Conservation (phyloP, 306 rosid species). For the Gynostemma pentaphyllum region DNA sequence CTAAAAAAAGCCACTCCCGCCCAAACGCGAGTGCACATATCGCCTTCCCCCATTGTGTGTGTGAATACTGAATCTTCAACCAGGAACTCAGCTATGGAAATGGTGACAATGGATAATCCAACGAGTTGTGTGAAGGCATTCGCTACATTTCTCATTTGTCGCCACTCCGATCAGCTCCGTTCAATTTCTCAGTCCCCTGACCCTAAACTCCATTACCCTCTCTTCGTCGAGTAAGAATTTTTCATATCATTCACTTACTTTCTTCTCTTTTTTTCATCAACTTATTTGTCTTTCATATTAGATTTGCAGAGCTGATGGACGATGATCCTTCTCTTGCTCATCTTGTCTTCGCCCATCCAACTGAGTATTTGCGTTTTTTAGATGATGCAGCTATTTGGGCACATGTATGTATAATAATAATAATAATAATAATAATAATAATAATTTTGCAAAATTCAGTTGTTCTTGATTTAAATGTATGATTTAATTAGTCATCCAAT, state of each 20-base stretch:
- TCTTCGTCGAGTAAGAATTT: conserved; percentile 40
- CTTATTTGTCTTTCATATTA: background rate
- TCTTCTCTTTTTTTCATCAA: background rate
- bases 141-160: conserved; percentile 42
- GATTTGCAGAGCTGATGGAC: conserved; percentile 70
- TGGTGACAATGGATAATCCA: conserved; percentile 15
- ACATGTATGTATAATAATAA: conserved; percentile 50
- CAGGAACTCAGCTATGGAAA: too few relatives aligned
- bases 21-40: too few relatives aligned
- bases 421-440: too few relatives aligned
- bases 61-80: too few relatives aligned
- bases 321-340: conserved; percentile 46
- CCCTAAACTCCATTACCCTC: conserved; percentile 62
- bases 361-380: conserved; percentile 38
- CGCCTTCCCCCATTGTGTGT: too few relatives aligned
- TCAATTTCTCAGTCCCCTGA: conserved; percentile 51
- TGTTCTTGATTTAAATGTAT: background rate
- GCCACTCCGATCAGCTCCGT: conserved; percentile 41
- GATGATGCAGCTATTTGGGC: conserved; percentile 80
- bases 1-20: too few relatives aligned
- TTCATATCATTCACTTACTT: background rate
- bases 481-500: background rate
- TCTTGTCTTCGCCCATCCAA: conserved; percentile 53
- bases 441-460: background rate
- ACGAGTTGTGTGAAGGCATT: conserved; percentile 20